Conservation (phyloP, 2,329 filamentous ascomycete species). For the Fusarium sp. region DNA sequence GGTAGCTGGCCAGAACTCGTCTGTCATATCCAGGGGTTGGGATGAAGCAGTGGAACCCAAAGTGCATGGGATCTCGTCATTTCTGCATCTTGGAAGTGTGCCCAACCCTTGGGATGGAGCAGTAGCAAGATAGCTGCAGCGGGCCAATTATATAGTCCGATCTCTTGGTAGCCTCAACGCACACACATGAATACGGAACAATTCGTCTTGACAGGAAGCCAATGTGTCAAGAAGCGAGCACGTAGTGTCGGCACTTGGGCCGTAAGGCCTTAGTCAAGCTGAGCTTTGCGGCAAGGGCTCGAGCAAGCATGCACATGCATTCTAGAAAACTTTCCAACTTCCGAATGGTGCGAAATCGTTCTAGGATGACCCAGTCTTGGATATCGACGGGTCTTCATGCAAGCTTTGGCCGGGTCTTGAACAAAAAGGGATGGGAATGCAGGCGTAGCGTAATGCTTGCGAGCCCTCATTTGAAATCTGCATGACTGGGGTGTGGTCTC, state of each 20-base stretch:
- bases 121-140: conserved; percentile 16
- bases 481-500: conserved; percentile 14
- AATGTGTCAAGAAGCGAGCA: conserved; percentile 5
- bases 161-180: neutral
- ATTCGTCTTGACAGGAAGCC: conserved; percentile 6
- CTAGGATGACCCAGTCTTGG: conserved; percentile 32
- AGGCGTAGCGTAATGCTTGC: conserved; percentile 38
- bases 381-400: conserved; percentile 24
- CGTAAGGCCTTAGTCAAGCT: conserved; percentile 33
- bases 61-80: conserved; percentile 48
- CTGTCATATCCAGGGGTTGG: conserved; percentile 29
- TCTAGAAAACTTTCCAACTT: conserved; percentile 32
- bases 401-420: conserved; percentile 33
- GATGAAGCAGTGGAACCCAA: conserved; percentile 44
- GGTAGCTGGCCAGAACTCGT: conserved; percentile 26
- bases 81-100: conserved; percentile 30
- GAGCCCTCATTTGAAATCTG: conserved; percentile 20
- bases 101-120: conserved; percentile 26
- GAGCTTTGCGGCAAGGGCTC: conserved; percentile 30
- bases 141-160: conserved; percentile 17
- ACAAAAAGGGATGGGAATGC: conserved; percentile 34
- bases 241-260: conserved; percentile 28
- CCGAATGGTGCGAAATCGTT: conserved; percentile 25
- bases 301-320: conserved; percentile 25
- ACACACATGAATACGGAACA: conserved; percentile 3